These are phyloP conservation scores for Neolentinus lepideus DNA, from an alignment of 1,284 basidiomycete genomes.

Conservation along the genomic window DNA sequence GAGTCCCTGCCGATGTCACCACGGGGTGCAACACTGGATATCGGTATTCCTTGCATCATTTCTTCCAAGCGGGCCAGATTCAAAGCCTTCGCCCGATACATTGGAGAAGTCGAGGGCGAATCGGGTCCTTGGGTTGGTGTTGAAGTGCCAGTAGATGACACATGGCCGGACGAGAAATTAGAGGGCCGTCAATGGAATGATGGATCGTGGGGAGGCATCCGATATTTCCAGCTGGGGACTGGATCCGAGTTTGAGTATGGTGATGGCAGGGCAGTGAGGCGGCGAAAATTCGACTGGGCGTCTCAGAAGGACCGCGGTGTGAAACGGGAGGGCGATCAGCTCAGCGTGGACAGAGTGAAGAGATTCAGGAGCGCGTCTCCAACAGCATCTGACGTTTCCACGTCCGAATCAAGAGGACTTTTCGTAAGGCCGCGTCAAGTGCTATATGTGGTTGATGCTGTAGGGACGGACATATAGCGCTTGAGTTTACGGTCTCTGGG, in stretches of 20 bases:
- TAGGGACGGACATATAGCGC: conserved; percentile 31
- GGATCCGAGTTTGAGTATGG: conserved; percentile 53
- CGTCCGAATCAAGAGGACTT: conserved; percentile 58
- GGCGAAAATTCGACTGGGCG: conserved; percentile 37
- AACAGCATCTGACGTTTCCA: conserved; percentile 54
- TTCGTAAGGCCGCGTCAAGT: conserved; percentile 80
- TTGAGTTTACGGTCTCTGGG: background rate
- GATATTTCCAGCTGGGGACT: conserved; percentile 70
- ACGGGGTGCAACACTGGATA: conserved; percentile 69
- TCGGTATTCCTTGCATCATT: conserved; percentile 91
- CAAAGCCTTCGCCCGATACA: conserved; percentile 82
- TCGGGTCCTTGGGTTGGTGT: conserved; percentile 87
- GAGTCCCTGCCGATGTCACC: conserved; percentile 18
- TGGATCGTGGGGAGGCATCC: conserved; percentile 70
- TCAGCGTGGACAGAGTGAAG: conserved; percentile 54
- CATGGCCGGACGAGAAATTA: conserved; percentile 44
- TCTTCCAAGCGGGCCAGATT: conserved; percentile 77
- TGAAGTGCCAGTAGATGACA: conserved; percentile 69
- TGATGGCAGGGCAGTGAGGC: conserved; percentile 35
- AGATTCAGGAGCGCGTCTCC: conserved; percentile 67
- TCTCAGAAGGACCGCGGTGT: conserved; percentile 24
- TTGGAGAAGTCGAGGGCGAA: conserved; percentile 78
- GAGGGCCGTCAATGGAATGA: conserved; percentile 74
- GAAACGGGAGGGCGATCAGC: conserved; percentile 65
- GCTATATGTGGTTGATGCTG: conserved; percentile 74